A percentile compares a stretch with the other conserved stretches of the same genome.
phyloP scores from a whole-genome alignment of 352 stramenopile species.

The Phytophthora capsici region DNA sequence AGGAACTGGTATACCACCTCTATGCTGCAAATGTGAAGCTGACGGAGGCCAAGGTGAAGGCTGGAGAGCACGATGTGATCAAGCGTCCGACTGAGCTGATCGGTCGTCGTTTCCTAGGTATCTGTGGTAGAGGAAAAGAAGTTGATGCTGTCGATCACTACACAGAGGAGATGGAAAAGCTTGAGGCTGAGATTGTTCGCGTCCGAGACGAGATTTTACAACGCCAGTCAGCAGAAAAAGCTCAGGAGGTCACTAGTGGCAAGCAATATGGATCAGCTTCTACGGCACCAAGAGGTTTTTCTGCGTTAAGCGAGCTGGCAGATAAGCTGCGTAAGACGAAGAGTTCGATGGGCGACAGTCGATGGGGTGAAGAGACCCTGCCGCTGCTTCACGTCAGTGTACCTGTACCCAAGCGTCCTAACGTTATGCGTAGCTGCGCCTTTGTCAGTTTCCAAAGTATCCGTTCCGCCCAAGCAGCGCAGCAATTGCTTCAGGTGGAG shows the following conservation, averaged over 20 bases:
- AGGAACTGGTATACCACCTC: constrained; percentile 54
- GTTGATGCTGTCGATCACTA: constrained; percentile 77
- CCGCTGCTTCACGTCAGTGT: constrained; percentile 37
- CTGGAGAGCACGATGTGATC: constrained; percentile 29
- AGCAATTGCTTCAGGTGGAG: constrained; percentile 77
- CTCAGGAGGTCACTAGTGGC: constrained; percentile 31
- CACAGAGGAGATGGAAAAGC: constrained; percentile 46
- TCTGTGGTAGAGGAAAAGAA: constrained; percentile 50
- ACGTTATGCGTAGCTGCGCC: constrained; percentile 69
- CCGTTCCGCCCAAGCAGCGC: constrained; percentile 64
- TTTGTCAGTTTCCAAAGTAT: constrained; percentile 82
- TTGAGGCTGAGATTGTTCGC: constrained; percentile 58
- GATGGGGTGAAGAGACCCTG: constrained; percentile 40
- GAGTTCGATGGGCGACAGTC: constrained; percentile 28
- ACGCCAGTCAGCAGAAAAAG: constrained; percentile 47
- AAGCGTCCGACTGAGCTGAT: constrained; percentile 47
- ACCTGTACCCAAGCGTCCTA: constrained; percentile 41
- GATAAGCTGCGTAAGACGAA: constrained; percentile 45
- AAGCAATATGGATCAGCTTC: constrained; percentile 30
- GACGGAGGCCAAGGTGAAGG: constrained; percentile 35
- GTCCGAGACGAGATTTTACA: constrained; percentile 60
- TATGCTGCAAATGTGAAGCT: constrained; percentile 61
- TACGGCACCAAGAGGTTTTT: constrained; percentile 23
- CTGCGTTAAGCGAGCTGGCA: constrained; percentile 25
- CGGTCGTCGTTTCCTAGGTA: constrained; percentile 46